Percentiles rank a stretch among this genome's conserved stretches.
Conservation (phyloP, 768 basidiomycete genomes). For the Artomyces pyxidatus region DNA sequence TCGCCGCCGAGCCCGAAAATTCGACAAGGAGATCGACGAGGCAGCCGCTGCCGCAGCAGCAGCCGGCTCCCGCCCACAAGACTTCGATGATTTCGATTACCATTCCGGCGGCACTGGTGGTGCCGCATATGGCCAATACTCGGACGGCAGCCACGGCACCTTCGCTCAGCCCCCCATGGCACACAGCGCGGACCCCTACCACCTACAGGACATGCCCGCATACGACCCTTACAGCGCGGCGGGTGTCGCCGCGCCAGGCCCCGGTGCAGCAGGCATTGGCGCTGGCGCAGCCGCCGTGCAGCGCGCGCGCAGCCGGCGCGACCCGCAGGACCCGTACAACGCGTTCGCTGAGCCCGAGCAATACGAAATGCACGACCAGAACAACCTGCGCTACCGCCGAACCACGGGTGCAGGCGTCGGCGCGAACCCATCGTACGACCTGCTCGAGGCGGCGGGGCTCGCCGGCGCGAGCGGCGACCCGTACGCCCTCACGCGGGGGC, state of each 20-base stretch:
- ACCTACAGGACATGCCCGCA: constrained; percentile 40
- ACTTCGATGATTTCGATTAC: constrained; percentile 39
- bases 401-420: background rate
- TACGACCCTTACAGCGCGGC: constrained; percentile 29
- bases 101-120: constrained; percentile 26
- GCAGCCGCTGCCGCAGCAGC: constrained; percentile 60
- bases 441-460: constrained; percentile 13
- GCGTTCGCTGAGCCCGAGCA: constrained; percentile 27
- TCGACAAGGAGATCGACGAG: constrained; percentile 68
- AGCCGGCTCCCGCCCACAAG: constrained; percentile 35
- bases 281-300: constrained; percentile 22
- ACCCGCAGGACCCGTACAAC: constrained; percentile 29
- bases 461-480: constrained; percentile 6
- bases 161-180: constrained; percentile 32
- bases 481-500: constrained; percentile 11
- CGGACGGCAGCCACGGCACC: constrained; percentile 51
- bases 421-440: constrained; percentile 2
- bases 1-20: constrained; percentile 52
- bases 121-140: constrained; percentile 29
- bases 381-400: constrained; percentile 8
- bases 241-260: constrained; percentile 17
- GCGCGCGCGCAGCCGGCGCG: constrained; percentile 23
- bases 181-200: constrained; percentile 34
- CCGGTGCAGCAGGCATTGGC: constrained; percentile 33
- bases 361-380: constrained; percentile 18